Conservation (phyloP, 176 grass and related monocot genomes). For the Cenchrus fungigraminus region DNA sequence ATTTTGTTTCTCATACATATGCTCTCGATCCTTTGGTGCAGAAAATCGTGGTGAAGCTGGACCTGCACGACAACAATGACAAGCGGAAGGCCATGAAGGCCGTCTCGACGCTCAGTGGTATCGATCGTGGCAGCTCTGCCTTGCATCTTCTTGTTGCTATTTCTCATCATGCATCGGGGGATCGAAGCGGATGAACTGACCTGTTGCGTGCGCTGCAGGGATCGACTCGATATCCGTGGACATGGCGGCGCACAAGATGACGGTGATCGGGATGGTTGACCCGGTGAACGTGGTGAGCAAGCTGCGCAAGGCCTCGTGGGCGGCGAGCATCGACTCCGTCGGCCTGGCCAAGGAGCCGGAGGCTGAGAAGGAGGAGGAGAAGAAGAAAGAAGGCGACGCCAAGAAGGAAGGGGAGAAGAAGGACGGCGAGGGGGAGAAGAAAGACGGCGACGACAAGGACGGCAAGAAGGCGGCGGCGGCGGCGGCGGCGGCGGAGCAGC, state of each 20-base stretch:
- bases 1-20: background rate
- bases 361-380: constrained; percentile 31
- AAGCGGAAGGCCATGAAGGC: constrained; percentile 92
- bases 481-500: constrained; percentile 25
- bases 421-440: background rate
- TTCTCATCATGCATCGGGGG: background rate
- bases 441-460: constrained; percentile 31
- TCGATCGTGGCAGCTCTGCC: background rate
- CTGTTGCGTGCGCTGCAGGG: constrained; percentile 19
- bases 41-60: constrained; percentile 86
- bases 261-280: constrained; percentile 72
- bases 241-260: constrained; percentile 78
- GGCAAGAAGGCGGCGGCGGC: constrained; percentile 26
- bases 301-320: constrained; percentile 70
- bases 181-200: background rate
- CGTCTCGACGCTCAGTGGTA: constrained; percentile 65
- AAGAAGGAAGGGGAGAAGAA: constrained; percentile 25
- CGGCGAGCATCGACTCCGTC: constrained; percentile 52
- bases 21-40: constrained; percentile 29
- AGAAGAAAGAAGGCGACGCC: constrained; percentile 34
- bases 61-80: constrained; percentile 68
- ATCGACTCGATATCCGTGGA: constrained; percentile 77
- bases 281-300: constrained; percentile 80
- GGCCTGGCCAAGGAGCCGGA: constrained; percentile 80
- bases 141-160: background rate